Percentiles rank a stretch among this genome's conserved stretches.
These are phyloP conservation scores for Lipomyces japonicus DNA, from an alignment of 805 yeast species.

Conservation along the genomic window DNA sequence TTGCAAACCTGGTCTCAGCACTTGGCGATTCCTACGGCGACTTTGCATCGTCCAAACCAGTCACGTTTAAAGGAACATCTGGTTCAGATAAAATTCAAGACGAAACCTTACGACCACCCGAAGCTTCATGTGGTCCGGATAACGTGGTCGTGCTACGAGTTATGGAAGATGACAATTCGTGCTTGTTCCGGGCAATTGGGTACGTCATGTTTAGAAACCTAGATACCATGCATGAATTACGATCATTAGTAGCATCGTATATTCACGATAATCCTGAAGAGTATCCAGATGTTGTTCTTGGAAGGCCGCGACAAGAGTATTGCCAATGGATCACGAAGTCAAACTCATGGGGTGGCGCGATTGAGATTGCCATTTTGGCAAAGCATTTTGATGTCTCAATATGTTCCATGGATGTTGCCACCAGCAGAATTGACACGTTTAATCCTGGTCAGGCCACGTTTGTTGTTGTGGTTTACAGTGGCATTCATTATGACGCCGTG, in stretches of 20 bases:
- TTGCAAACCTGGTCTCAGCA: neutral
- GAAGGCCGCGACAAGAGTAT: constrained; percentile 49
- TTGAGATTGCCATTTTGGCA: constrained; percentile 63
- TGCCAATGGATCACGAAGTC: constrained; percentile 56
- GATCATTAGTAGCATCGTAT: constrained; percentile 50
- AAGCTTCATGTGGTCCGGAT: constrained; percentile 17
- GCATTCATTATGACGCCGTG: constrained; percentile 69
- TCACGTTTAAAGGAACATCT: too few relatives aligned
- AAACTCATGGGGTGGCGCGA: constrained; percentile 81
- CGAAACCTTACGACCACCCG: constrained; percentile 12
- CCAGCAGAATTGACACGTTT: constrained; percentile 55
- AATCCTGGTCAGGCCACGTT: constrained; percentile 44
- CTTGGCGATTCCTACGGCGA: neutral
- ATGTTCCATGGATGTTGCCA: constrained; percentile 61
- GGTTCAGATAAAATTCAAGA: neutral
- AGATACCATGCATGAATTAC: constrained; percentile 47
- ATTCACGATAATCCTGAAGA: constrained; percentile 44
- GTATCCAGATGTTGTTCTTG: constrained; percentile 58
- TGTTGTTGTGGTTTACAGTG: constrained; percentile 59
- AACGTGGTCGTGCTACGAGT: constrained; percentile 46
- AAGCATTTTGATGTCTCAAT: constrained; percentile 51
- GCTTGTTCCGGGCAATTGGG: constrained; percentile 64
- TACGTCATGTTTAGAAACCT: constrained; percentile 47
- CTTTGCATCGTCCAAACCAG: neutral
- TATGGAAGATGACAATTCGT: constrained; percentile 75